These are phyloP conservation scores for Albifimbria verrucaria DNA, from an alignment of 2,329 filamentous ascomycete species.

Conservation along the genomic window DNA sequence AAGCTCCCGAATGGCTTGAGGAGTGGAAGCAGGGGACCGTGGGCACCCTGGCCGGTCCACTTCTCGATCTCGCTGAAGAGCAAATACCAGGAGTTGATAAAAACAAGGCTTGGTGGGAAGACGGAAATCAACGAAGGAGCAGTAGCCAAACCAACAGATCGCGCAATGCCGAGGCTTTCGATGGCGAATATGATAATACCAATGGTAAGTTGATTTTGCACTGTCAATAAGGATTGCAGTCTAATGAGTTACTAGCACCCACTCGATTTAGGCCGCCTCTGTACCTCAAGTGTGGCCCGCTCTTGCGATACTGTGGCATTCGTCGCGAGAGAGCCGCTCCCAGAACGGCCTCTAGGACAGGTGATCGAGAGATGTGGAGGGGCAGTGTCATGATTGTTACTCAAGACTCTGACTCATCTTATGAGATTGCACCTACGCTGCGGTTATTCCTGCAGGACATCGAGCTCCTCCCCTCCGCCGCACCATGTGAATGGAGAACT, in stretches of 20 bases:
- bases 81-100: conserved; percentile 38
- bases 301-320: conserved; percentile 86
- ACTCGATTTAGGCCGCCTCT: conserved; percentile 80
- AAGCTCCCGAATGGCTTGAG: conserved; percentile 58
- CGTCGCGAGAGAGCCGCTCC: conserved; percentile 54
- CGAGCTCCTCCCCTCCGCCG: conserved; percentile 76
- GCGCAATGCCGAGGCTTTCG: conserved; percentile 61
- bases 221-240: not conserved
- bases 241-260: conserved; percentile 36
- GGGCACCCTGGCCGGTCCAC: conserved; percentile 53
- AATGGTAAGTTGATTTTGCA: conserved; percentile 39
- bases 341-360: conserved; percentile 16
- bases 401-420: conserved; percentile 76
- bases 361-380: conserved; percentile 79
- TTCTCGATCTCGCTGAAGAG: conserved; percentile 57
- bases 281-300: conserved; percentile 84
- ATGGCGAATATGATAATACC: conserved; percentile 64
- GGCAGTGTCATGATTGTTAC: conserved; percentile 97
- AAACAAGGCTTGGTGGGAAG: conserved; percentile 76
- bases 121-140: conserved; percentile 42
- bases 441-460: conserved; percentile 85
- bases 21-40: conserved; percentile 71
- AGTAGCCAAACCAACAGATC: conserved; percentile 44
- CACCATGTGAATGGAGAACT: conserved; percentile 63
- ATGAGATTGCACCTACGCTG: conserved; percentile 73